Evolutionary conservation across 1,284 basidiomycete species (phyloP).

Genomic region (Xerocomus subilludens): DNA sequence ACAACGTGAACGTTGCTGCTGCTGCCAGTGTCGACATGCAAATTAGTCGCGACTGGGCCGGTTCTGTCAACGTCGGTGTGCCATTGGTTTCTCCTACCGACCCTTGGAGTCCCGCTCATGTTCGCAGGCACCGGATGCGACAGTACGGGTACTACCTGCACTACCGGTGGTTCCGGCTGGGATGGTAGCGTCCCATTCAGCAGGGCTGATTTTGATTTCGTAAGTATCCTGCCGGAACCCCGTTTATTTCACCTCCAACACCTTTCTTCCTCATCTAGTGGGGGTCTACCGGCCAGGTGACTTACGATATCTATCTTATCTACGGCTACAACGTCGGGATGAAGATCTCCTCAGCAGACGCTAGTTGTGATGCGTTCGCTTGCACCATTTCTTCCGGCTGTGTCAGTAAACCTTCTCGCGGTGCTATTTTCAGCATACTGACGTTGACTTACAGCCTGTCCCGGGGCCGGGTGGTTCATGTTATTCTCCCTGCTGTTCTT

Average conservation of each 20-base stretch:
- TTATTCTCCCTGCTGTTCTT: constrained; percentile 47
- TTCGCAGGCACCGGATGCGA: constrained; percentile 50
- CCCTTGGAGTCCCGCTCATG: constrained; percentile 19
- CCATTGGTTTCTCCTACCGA: not conserved
- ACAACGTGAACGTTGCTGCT: constrained; percentile 44
- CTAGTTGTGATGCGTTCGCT: constrained; percentile 44
- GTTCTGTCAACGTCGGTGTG: constrained; percentile 53
- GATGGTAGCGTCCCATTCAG: constrained; percentile 44
- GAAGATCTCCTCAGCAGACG: constrained; percentile 51
- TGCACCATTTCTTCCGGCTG: constrained; percentile 32
- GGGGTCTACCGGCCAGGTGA: constrained; percentile 50
- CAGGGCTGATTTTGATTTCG: constrained; percentile 47
- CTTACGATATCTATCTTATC: constrained; percentile 55
- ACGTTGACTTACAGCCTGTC: constrained; percentile 42
- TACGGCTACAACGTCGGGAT: constrained; percentile 56
- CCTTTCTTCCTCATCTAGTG: constrained; percentile 30
- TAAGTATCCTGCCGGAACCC: constrained; percentile 7
- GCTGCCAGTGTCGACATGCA: constrained; percentile 47
- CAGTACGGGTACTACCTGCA: constrained; percentile 40
- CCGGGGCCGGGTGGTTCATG: constrained; percentile 40
- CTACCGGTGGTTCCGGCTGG: constrained; percentile 49
- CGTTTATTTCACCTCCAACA: not conserved
- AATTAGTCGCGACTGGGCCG: constrained; percentile 52
- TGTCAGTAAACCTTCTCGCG: constrained; percentile 26
- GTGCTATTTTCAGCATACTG: not conserved